Base-by-base conservation (phyloP, 176 grass and related monocot genomes). In the Ensete glaucum region DNA sequence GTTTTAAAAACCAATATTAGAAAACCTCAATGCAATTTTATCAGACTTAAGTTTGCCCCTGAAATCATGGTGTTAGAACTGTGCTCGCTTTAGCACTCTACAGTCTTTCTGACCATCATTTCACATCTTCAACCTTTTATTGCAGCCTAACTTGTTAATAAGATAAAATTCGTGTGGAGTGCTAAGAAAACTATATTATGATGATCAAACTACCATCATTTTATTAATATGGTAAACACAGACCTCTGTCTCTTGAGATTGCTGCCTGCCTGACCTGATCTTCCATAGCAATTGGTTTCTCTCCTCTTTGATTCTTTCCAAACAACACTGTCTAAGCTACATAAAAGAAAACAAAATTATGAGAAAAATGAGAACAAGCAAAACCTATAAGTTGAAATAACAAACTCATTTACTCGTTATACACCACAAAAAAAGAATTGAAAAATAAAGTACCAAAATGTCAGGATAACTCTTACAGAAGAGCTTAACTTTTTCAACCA, bases 281-380 rank as follows among this genome's bases (percentile, higher is more conserved):
- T 85, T 98, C 90, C 88, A 87, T 34, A 98, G 90, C 80, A 93
- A 86, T 52, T 84, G 79, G 2, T 59, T 81, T 81, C 90, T 83
- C 67, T 98, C 90, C 66, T 81, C 76, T 81, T 82, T 76, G 62
- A 93, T 78, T 77, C 90, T 89, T 74, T 27, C 77, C 77, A 98
- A 54, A 78, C 94, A 98, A 72, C 88, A 93, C 13, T 74, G 79
- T 73, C 86, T 86, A 62, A 98, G 90, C 94, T 98, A 84, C 73
- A 22, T 34, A 64, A 21, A 52, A 53, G 13, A 80, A 9, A 81
- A 77, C 13, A 82, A 9, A 50, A 27, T 58, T 34, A 76, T 81
- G 53, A 43, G 19, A 68, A 76, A 74, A 12, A 60, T 9, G 4
- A 72, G 1, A 56, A 53, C 17, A 62, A 15, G 16, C 13, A 57